Conservation (phyloP, 768 basidiomycete species). For the Phallus indusiatus region DNA sequence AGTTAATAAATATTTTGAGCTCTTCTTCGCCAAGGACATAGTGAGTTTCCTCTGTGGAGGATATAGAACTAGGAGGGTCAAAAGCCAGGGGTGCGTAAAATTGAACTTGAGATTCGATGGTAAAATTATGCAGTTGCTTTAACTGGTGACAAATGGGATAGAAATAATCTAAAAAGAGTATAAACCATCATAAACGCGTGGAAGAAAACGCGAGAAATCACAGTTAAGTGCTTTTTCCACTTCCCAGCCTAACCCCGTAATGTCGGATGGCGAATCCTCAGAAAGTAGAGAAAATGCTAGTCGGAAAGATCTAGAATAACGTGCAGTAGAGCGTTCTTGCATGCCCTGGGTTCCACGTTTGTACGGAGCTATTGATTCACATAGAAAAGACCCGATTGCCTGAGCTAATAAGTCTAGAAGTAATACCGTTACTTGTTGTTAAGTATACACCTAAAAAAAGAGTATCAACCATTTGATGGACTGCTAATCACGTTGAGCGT, state of each 20-base stretch:
- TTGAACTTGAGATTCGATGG: constrained; percentile 90
- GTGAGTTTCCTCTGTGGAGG: constrained; percentile 23
- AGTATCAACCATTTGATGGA: neutral
- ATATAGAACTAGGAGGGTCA: constrained; percentile 35
- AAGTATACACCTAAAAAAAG: neutral
- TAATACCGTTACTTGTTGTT: neutral
- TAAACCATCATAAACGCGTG: neutral
- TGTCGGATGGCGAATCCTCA: constrained; percentile 70
- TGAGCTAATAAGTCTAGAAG: neutral
- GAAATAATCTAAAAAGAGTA: constrained; percentile 48
- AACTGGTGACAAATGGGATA: constrained; percentile 54
- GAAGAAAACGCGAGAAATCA: constrained; percentile 27
- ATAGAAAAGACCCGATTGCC: constrained; percentile 16
- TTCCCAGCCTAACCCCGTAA: constrained; percentile 60
- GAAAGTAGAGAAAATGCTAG: constrained; percentile 90
- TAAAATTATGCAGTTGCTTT: constrained; percentile 73
- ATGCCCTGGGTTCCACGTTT: constrained; percentile 13
- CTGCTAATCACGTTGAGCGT: neutral
- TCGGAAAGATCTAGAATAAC: constrained; percentile 75
- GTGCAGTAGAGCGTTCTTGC: constrained; percentile 44
- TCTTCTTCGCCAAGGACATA: constrained; percentile 71
- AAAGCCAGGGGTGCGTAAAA: constrained; percentile 87
- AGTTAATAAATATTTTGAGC: constrained; percentile 89
- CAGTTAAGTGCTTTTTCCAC: constrained; percentile 52
- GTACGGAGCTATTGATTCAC: constrained; percentile 25